Evolutionary conservation across 2,329 filamentous ascomycete species (phyloP), one percentile per base, ranked within the genome.

Genomic region (Phaeosphaeriaceae sp.): DNA sequence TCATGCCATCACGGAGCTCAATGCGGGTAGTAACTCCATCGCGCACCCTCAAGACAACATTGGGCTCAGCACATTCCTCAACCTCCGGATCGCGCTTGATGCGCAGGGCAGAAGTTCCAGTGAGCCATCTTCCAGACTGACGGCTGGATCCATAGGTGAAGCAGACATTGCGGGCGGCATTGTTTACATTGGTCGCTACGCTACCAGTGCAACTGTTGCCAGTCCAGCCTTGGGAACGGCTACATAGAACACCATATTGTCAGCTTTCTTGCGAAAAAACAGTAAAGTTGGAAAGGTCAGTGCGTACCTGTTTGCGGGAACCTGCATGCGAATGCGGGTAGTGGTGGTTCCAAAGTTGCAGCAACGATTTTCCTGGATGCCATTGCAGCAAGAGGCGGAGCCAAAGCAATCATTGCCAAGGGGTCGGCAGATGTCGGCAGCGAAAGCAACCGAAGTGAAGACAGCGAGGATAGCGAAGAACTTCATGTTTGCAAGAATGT

Each of bases 1-100:
- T 47, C 44, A 41, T 26, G 9, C 44, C 44, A 28, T 47, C 44
- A 9, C 36, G 38, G 6, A 47, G 36, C 21, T 34, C 30, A 29
- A 47, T 47, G 16, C 33, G 29, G 12, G 29, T 47, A 13, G 44
- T 47, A 13, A 47, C 44, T 3, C 44, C 44, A 47, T 47, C 44
- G n/a, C 44, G 36, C 12, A 47, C 44, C 32, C 28, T 38, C 28
- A 47, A 30, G 6, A 47, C 44, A 15, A 30, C 44, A 36, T 47
- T 47, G 7, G 44, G 44, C 44, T 47, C 44, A 11, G 44, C 44
- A 28, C 44, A 47, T 9, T n/a, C 30, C 29, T 47, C 37, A 9
- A 26, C 28, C 20, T 41, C 38, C 3, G 44, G 44, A 28, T 47
- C 44, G 30, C 44, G 44, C 30, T 39, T 38, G 30, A 47, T 17